Evolutionary conservation across 169 alveolate species (phyloP), one percentile per base, ranked within the genome.

Genomic region (Plasmodium vivax): DNA sequence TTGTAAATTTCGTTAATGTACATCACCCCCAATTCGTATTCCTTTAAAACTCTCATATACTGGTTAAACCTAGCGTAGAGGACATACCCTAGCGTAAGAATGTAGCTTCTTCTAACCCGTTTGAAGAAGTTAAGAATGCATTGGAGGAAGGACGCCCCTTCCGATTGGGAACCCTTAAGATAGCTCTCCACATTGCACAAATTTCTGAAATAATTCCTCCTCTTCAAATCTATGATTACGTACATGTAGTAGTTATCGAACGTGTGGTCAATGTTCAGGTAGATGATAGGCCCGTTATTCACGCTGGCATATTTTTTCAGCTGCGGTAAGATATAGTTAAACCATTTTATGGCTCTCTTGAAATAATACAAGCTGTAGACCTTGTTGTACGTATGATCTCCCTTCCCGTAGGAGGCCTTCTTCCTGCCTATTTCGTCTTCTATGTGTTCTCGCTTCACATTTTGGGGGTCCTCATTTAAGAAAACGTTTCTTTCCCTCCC

Each of bases 241-340:
- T 91, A 91, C 95, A 91, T 91, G 54, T 74, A 91, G 72, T 91
- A 30, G 72, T 91, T 91, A 91, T 91, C 95, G 74, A 91, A 82
- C 9, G 95, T 91, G 43, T 82, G 82, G 23, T 91, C 95, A 32
- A 91, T 91, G 54, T 91, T 91, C n/a, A 91, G 16, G 82, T 91
- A 91, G 27, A 91, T 91, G n/a, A 91, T 43, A 0, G 95, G 95
- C 0, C 95, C 95, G 54, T 79, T 82, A 82, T 91, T 91, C 19
- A 81, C 36, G 54, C 36, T 91, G 7, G 84, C 74, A 82, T 75
- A 91, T 91, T 91, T 91, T 34, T 91, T 71, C 62, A 91, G 71
- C 3, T 36, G 74, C 23, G 95, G 95, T 23, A 91, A 74, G 23
- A 91, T 91, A 16, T 91, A 91, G 32, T 91, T 82, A 91, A 82